Percentiles rank a stretch among this genome's conserved stretches.
phyloP scores from a whole-genome alignment of 192 early-diverging fungal genomes.

The Coemansia sp. region DNA sequence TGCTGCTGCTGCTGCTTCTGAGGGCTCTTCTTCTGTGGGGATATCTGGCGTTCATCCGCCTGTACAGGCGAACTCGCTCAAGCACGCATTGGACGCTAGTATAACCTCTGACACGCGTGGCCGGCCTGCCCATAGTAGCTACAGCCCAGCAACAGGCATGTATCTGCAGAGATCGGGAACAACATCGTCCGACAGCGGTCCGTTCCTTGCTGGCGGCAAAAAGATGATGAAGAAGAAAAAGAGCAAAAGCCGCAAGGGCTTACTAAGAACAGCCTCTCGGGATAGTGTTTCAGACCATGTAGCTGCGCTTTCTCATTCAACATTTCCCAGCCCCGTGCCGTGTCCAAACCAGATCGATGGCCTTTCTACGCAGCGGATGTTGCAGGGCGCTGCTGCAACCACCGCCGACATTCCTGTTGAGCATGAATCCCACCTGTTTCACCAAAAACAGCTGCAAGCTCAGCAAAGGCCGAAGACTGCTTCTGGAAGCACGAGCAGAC shows the following conservation, averaged over 20 bases:
- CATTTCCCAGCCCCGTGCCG: conserved; percentile 50
- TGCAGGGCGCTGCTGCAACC: conserved; percentile 1
- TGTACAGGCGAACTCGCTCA: conserved; percentile 11
- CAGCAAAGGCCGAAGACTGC: conserved; percentile 47
- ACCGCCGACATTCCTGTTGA: conserved; percentile 4
- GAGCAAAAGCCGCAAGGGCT: conserved; percentile 30
- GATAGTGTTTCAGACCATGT: conserved; percentile 52
- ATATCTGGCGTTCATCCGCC: conserved; percentile 15
- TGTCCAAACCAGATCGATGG: conserved; percentile 30
- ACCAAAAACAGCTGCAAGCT: conserved; percentile 13
- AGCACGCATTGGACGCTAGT: conserved; percentile 13
- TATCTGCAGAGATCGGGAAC: conserved; percentile 7
- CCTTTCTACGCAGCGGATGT: conserved; percentile 24
- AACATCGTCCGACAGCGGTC: conserved; percentile 5
- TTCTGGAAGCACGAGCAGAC: conserved; percentile 13
- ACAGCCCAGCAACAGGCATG: background rate
- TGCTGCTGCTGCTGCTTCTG: too few species aligned
- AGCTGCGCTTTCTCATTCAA: conserved; percentile 52
- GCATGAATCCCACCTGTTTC: conserved; percentile 8
- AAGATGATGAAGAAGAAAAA: conserved; percentile 17
- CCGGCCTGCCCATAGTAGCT: background rate
- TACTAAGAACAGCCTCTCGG: conserved; percentile 37
- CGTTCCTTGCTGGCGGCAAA: conserved; percentile 7
- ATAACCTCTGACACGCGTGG: background rate
- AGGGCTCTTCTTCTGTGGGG: background rate